Evolutionary conservation across 164 flowering plant species (phyloP), one percentile per base, ranked within the genome.

Genomic region (Cinnamomum micranthum): DNA sequence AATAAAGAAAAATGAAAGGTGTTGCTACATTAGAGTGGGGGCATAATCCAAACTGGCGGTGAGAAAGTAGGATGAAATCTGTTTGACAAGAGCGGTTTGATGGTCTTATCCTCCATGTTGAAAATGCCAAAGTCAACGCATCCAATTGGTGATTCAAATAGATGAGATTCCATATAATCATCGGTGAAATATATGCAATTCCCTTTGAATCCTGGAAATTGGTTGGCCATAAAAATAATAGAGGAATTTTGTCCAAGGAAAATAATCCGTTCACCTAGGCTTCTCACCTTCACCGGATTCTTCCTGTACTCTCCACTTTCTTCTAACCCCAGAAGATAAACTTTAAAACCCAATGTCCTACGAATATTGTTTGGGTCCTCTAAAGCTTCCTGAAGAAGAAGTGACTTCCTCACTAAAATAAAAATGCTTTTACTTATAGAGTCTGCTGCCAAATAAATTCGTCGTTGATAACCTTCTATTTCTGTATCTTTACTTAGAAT

Each of bases 161-260:
- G 6, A 33, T 55, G 9, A 7, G 27, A 19, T 33, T 77, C 75
- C 2, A 33, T 74, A 58, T 66, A 78, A 76, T 75, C 83, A 58
- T 85, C 88, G 0, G 84, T 80, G 71, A 88, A 91, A 66, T 84
- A 77, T 51, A 93, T 84, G 51, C 88, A 85, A 79, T 87, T 93
- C 71, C 91, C 87, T 75, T 59, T 85, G 74, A 86, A 76, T 33
- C 81, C 81, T n/a, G 60, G 22, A 14, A 93, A 69, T 23, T 88
- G 91, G 35, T 76, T 69, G 27, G 84, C 87, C 2, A 81, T 77
- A 6, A 84, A 86, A 4, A 91, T 85, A 82, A 90, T 90, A 0
- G 86, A 24, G 70, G 90, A 84, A 78, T 89, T 87, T 65, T 91
- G 91, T 15, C 93, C 92, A 78, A 90, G 69, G 76, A 92, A 91